Evolutionary conservation across 139 green algal species (phyloP), one percentile per base, ranked within the genome.

Genomic region (Picochlorum sp.): DNA sequence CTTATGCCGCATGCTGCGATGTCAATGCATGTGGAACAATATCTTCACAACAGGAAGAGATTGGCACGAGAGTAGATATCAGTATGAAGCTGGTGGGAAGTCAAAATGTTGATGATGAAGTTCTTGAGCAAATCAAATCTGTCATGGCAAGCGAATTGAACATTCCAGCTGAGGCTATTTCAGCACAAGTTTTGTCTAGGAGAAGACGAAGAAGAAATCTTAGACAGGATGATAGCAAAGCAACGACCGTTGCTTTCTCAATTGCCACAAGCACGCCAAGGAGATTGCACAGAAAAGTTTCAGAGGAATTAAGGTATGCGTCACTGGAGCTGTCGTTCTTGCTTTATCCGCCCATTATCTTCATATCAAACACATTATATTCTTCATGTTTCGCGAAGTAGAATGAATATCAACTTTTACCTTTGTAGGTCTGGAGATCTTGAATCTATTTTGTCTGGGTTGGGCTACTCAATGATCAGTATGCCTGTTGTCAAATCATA

Each of bases 1-100:
- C 60, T 14, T 66, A 59, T 57, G 15, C 60, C n/a, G 9, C 60
- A 13, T 66, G 47, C 47, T 66, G 60, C 37, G 60, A 57, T 20
- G 13, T 54, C 11, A 13, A 54, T 54, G 47, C 47, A 54, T 21
- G 18, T 20, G 47, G 2, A 6, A 4, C 14, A 20, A 18, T 18
- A 26, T 26, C n/a, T 54, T 7, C 0, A 21, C 8, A 9, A 18
- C n/a, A 1, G 6, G 18, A 54, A 21, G 47, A 54, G n/a, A 21
- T 21, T 54, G 18, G 18, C 2, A 54, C 47, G 11, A 54, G 47
- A 21, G 47, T 54, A 21, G 47, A 54, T 54, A 54, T 54, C n/a
- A 41, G 34, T 41, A 41, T 41, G 34, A 41, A 41, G 8, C 34
- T 41, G 34, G 8, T 41, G 34, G 34, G 8, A 11, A 41, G 9